A percentile compares a stretch with the other conserved stretches of the same genome.
These are phyloP conservation scores for Rhodotorula sp. DNA, from an alignment of 1,284 basidiomycete species.

Conservation along the genomic window DNA sequence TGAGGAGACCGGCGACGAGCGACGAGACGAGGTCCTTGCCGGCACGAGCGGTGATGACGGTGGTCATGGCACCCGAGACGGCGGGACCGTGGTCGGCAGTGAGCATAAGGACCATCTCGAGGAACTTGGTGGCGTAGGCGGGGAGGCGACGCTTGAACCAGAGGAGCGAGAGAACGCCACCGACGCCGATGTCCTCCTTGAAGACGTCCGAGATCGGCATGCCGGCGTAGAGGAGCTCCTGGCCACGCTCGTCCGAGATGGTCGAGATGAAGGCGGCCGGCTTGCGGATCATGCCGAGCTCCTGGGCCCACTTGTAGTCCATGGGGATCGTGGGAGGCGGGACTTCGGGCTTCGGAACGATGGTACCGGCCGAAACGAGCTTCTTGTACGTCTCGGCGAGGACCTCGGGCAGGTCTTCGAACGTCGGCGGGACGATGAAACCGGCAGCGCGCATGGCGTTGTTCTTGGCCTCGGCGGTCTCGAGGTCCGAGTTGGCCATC, in stretches of 20 bases:
- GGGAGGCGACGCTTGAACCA: conserved; percentile 95
- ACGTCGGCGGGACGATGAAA: conserved; percentile 95
- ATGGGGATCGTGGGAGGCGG: conserved; percentile 95
- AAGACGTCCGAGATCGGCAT: conserved; percentile 99
- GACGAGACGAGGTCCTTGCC: conserved; percentile 99
- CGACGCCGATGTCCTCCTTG: conserved; percentile 95
- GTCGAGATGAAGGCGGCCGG: conserved; percentile 96
- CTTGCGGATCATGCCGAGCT: conserved; percentile 97
- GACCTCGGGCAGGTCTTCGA: conserved; percentile 88
- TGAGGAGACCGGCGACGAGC: conserved; percentile 91
- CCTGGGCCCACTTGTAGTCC: conserved; percentile 99
- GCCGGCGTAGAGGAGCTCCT: conserved; percentile 96
- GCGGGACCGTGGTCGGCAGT: conserved; percentile 81
- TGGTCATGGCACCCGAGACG: conserved; percentile 91
- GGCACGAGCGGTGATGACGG: conserved; percentile 96
- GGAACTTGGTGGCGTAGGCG: conserved; percentile 86
- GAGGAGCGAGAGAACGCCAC: conserved; percentile 91
- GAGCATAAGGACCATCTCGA: conserved; percentile 99
- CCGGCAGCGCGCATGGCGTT: conserved; percentile 89
- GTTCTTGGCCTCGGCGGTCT: conserved; percentile 99
- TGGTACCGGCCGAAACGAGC: conserved; percentile 70
- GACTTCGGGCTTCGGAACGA: conserved; percentile 73
- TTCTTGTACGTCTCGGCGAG: conserved; percentile 81
- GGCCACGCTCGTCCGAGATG: conserved; percentile 98
- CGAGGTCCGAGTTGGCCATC: conserved; percentile 95